Percentiles rank a stretch among this genome's conserved stretches.
phyloP scores from a whole-genome alignment of 1,139 yeast species.

The Geotrichum siamense region DNA sequence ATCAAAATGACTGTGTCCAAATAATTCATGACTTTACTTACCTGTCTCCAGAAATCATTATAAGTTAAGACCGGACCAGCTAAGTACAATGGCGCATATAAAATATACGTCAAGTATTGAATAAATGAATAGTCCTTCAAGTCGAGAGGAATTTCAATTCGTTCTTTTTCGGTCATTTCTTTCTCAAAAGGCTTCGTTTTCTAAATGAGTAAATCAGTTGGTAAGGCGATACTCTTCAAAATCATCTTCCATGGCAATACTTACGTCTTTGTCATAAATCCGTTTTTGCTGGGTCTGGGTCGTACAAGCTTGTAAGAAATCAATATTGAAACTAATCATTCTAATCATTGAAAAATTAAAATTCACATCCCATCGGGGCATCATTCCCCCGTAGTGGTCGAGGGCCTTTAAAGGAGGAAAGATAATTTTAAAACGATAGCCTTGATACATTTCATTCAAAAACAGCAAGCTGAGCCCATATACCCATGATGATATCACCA shows the following conservation, averaged over 20 bases:
- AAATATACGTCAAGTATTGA: constrained; percentile 67
- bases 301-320: constrained; percentile 39
- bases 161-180: constrained; percentile 49
- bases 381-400: constrained; percentile 49
- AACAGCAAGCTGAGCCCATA: constrained; percentile 73
- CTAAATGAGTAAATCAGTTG: constrained; percentile 13
- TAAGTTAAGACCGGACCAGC: constrained; percentile 94
- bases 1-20: constrained; percentile 17
- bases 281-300: background rate
- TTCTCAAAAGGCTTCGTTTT: constrained; percentile 17
- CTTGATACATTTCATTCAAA: constrained; percentile 61
- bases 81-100: constrained; percentile 83
- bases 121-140: constrained; percentile 48
- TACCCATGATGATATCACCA: constrained; percentile 48
- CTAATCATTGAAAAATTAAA: constrained; percentile 83
- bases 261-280: constrained; percentile 15
- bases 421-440: constrained; percentile 43
- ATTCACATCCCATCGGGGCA: constrained; percentile 91
- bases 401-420: constrained; percentile 41
- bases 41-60: constrained; percentile 81
- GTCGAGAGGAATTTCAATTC: constrained; percentile 62
- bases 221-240: background rate
- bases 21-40: constrained; percentile 25
- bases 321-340: constrained; percentile 76
- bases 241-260: background rate